These are phyloP conservation scores for Epichloe uncinata DNA, from an alignment of 2,329 filamentous ascomycete genomes.

Conservation along the genomic window DNA sequence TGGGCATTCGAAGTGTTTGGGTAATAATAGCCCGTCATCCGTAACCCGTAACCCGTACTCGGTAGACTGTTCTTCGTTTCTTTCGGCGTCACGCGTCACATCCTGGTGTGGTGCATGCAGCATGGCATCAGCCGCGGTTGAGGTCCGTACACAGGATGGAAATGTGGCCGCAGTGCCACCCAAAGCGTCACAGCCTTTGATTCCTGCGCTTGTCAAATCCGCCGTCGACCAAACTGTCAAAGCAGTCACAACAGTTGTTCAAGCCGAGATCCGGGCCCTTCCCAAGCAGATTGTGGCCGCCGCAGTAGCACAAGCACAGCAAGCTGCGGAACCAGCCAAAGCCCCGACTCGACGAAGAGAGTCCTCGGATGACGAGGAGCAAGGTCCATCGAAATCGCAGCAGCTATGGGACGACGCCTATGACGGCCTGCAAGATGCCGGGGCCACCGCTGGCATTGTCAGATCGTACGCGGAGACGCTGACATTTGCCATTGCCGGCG, in stretches of 20 bases:
- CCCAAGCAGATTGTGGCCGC: conserved; percentile 5
- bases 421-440: conserved; percentile 4
- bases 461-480: conserved; percentile 5
- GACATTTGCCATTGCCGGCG: conserved; percentile 6
- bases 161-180: not conserved
- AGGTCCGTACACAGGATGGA: conserved; percentile 4
- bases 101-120: not conserved
- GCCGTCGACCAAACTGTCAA: conserved; percentile 6
- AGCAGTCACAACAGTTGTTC: conserved; percentile 5
- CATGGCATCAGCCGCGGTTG: conserved; percentile 2
- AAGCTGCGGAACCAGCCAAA: not conserved
- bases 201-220: conserved; percentile 5
- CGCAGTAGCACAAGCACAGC: conserved; percentile 3
- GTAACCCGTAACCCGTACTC: no score
- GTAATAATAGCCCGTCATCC: no score
- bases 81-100: not conserved
- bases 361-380: conserved; percentile 1
- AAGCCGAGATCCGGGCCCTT: conserved; percentile 6
- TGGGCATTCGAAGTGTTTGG: not conserved
- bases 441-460: conserved; percentile 5
- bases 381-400: conserved; percentile 4
- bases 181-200: conserved; percentile 1
- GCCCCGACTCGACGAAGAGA: not conserved
- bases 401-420: conserved; percentile 7
- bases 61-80: no score